A percentile compares a stretch with the other conserved stretches of the same genome.
Conservation (phyloP, 352 stramenopile species). For the Nothophytophthora sp. region DNA sequence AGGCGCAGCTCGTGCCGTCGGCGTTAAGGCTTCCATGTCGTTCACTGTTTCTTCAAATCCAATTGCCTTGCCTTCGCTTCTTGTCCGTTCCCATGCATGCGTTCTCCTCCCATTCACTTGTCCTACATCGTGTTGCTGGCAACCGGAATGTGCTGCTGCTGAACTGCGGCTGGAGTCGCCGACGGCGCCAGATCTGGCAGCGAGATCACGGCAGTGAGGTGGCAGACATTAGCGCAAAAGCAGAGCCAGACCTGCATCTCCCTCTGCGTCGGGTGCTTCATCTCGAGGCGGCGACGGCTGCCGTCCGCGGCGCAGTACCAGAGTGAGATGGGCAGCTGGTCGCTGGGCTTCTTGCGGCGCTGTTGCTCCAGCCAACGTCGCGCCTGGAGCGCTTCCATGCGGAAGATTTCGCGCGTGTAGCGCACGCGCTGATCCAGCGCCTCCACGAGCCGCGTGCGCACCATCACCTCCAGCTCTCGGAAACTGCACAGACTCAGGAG, state of each 20-base stretch:
- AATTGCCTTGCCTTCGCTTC: too few species aligned
- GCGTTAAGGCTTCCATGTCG: too few species aligned
- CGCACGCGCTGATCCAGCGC: conserved; percentile 28
- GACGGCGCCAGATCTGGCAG: conserved; percentile 6
- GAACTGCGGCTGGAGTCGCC: not conserved
- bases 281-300: conserved; percentile 18
- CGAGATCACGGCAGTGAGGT: conserved; percentile 43
- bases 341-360: conserved; percentile 14
- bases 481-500: conserved; percentile 46
- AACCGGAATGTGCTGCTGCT: conserved; percentile 5
- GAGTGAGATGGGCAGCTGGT: conserved; percentile 33
- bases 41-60: too few species aligned
- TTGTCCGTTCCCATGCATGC: not conserved
- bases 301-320: conserved; percentile 44
- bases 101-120: too few species aligned
- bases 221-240: conserved; percentile 69
- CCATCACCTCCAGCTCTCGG: conserved; percentile 33
- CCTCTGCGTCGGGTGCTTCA: conserved; percentile 10
- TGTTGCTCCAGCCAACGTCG: conserved; percentile 37
- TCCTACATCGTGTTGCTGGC: conserved; percentile 14
- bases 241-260: conserved; percentile 53
- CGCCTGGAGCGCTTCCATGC: conserved; percentile 24
- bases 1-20: too few species aligned
- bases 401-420: conserved; percentile 34
- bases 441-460: conserved; percentile 34